Base-by-base conservation (phyloP, 2,329 filamentous ascomycete genomes). In the Nakataea oryzae region DNA sequence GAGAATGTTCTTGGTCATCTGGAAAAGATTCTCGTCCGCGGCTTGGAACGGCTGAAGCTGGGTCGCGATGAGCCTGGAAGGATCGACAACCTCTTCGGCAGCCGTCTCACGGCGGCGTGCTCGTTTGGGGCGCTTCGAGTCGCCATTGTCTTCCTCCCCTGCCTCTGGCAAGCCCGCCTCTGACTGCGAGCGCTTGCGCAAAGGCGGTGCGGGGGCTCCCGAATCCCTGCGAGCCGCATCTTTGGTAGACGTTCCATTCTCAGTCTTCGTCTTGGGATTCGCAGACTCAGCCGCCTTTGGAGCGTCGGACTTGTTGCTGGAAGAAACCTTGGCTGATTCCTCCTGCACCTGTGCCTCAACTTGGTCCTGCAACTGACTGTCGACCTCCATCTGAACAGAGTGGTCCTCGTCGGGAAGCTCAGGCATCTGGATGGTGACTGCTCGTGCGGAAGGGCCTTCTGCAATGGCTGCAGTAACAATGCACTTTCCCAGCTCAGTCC, bases 121-220 rank as follows among this genome's bases (percentile, higher is more conserved):
- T 59, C 86, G 77, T 69, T 89, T 89, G 71, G 85, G 88, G 62
- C 86, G 77, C 68, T 87, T 88, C 61, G 83, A 81, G 13, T 82
- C 78, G 2, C 75, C 76, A 28, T 76, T 79, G 41, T 87, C 85
- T 60, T 87, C 85, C 9, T 86, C 83, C 0, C 69, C 76, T 0
- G 72, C 76, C 3, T 87, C 85, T 0, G 76, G 76, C 21, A 88
- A 71, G 3, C 85, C 85, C 5, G 85, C 85, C 32, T 75, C 73
- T 13, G 85, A 88, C 64, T 87, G 85, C 2, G 85, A 87, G 59
- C 85, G 78, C 69, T 87, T 87, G 60, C 84, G 78, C 0, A 78
- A 80, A 14, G 76, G 71, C 7, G 75, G 66, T 2, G 79, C 76
- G n/a, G 67, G 66, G 57, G 75, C 76, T 24, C 69, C 70, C 62